Evolutionary conservation across 1,284 basidiomycete genomes (phyloP).

Genomic region (Ceratobasidium sp.): DNA sequence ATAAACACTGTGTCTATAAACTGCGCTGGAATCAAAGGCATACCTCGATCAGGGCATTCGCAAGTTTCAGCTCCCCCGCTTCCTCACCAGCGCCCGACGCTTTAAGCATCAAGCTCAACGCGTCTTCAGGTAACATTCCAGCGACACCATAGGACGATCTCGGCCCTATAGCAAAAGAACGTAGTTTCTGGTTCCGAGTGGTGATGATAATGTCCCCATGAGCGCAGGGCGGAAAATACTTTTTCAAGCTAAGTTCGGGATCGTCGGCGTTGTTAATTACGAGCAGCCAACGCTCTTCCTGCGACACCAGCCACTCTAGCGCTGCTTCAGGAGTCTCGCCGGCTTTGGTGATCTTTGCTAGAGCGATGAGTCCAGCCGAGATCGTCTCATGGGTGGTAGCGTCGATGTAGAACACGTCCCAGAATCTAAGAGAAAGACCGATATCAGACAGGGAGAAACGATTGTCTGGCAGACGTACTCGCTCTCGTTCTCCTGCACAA

Average conservation of each 20-base stretch:
- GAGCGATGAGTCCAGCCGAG: not conserved
- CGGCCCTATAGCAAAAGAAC: not conserved
- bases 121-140: not conserved
- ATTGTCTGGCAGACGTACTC: not conserved
- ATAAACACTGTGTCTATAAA: not conserved
- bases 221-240: not conserved
- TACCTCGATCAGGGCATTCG: not conserved
- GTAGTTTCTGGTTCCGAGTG: slow-evolving; percentile 23
- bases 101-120: not conserved
- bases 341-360: not conserved
- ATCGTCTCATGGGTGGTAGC: slow-evolving; percentile 14
- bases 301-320: slow-evolving; percentile 20
- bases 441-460: not conserved
- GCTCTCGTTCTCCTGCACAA: not conserved
- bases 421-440: not conserved
- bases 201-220: slow-evolving; percentile 37
- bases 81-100: not conserved
- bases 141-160: not conserved
- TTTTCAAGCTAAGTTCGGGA: not conserved
- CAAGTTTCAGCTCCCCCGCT: too few species aligned
- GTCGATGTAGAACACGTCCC: slow-evolving; percentile 24
- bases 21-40: not conserved
- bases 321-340: slow-evolving; percentile 2
- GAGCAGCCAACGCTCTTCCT: slow-evolving; percentile 12
- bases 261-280: slow-evolving; percentile 18